phyloP scores from a whole-genome alignment of 2,329 filamentous ascomycete genomes.

The Zymoseptoria pseudotritici region DNA sequence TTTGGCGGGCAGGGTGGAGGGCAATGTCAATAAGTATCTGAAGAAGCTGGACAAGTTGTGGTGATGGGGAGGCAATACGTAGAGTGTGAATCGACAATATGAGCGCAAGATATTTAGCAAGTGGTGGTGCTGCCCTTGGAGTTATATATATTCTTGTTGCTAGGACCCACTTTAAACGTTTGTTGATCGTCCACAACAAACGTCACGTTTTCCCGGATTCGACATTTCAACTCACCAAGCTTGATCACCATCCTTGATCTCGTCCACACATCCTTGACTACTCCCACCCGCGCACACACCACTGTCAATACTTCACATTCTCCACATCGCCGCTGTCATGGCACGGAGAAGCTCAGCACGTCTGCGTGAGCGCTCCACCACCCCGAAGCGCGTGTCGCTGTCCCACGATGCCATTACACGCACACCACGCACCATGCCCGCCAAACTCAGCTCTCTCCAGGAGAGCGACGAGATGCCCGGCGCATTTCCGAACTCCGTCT shows the following conservation, averaged over 20 bases:
- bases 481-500: constrained; percentile 26
- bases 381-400: constrained; percentile 29
- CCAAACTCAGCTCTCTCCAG: constrained; percentile 38
- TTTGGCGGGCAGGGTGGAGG: constrained; percentile 5
- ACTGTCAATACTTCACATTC: background rate
- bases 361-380: constrained; percentile 24
- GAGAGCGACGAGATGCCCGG: constrained; percentile 38
- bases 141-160: background rate
- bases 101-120: background rate
- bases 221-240: background rate
- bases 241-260: background rate
- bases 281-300: background rate
- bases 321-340: constrained; percentile 17
- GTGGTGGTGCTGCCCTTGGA: background rate
- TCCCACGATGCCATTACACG: constrained; percentile 24
- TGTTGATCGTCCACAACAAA: background rate
- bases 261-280: background rate
- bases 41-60: constrained; percentile 12
- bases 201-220: background rate
- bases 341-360: constrained; percentile 29
- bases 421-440: constrained; percentile 27
- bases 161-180: background rate
- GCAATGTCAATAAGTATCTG: constrained; percentile 10
- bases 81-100: background rate
- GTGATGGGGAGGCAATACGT: background rate